Evolutionary conservation across 2,329 filamentous ascomycete species (phyloP).

Genomic region (Hirsutella thompsonii): DNA sequence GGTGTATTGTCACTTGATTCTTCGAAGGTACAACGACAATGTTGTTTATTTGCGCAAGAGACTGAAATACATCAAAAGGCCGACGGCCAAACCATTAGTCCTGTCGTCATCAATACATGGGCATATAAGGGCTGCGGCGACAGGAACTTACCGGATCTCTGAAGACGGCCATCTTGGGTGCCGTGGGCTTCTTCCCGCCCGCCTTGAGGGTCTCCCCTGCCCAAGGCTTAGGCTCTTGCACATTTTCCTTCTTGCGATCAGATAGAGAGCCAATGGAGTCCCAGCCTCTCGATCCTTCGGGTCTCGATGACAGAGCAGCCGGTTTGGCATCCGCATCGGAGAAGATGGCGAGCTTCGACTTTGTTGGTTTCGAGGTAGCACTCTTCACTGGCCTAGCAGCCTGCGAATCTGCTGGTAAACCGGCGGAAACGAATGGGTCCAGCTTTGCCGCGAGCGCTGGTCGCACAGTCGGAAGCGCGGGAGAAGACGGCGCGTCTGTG

Average conservation of each 20-base stretch:
- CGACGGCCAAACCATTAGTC: conserved; percentile 67
- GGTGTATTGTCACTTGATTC: conserved; percentile 71
- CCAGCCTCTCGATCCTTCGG: conserved; percentile 60
- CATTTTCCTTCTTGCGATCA: conserved; percentile 90
- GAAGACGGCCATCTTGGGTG: conserved; percentile 79
- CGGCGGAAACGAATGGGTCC: conserved; percentile 60
- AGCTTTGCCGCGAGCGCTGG: conserved; percentile 76
- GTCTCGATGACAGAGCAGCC: conserved; percentile 39
- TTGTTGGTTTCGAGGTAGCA: conserved; percentile 48
- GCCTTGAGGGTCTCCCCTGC: conserved; percentile 80
- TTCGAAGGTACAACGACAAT: conserved; percentile 56
- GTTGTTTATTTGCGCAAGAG: conserved; percentile 48
- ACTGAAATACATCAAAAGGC: conserved; percentile 36
- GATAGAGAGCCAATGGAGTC: conserved; percentile 78
- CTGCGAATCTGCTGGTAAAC: conserved; percentile 51
- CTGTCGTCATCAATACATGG: conserved; percentile 81
- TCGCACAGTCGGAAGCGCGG: conserved; percentile 71
- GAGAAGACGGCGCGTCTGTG: conserved; percentile 61
- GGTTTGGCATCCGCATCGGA: conserved; percentile 58
- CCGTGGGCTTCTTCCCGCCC: conserved; percentile 64
- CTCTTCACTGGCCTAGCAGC: conserved; percentile 38
- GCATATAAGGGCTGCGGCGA: conserved; percentile 22
- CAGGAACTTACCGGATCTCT: conserved; percentile 68
- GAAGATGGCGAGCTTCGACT: conserved; percentile 82
- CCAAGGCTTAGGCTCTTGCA: conserved; percentile 77